Conservation (phyloP, 2,329 filamentous ascomycete genomes). For the Xylariaceae sp. region DNA sequence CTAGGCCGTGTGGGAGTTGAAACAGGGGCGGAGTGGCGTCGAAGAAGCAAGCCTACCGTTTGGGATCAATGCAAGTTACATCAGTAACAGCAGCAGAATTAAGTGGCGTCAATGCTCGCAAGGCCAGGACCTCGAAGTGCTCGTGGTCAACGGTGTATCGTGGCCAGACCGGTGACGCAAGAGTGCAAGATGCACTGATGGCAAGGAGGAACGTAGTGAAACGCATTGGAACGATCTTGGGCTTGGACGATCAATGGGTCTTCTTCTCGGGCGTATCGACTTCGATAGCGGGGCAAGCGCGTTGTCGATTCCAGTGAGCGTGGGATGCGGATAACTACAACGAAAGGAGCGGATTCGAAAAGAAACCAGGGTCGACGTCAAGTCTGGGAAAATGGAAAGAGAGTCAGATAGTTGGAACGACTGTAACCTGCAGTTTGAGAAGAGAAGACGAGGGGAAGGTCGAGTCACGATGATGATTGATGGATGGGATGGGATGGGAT, state of each 20-base stretch:
- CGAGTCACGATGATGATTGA: not conserved
- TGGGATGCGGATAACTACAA: not conserved
- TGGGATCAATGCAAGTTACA: slow-evolving; percentile 38
- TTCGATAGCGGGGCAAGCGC: not conserved
- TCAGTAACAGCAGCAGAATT: slow-evolving; percentile 39
- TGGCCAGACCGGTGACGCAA: slow-evolving; percentile 35
- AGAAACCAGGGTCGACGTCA: slow-evolving; percentile 22
- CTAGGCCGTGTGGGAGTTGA: not conserved
- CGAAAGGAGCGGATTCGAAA: slow-evolving; percentile 7
- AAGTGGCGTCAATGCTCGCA: slow-evolving; percentile 36
- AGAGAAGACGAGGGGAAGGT: slow-evolving; percentile 6
- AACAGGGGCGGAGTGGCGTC: not conserved
- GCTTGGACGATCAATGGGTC: not conserved
- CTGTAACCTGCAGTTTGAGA: slow-evolving; percentile 20
- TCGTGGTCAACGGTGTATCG: slow-evolving; percentile 38
- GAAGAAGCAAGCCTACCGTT: slow-evolving; percentile 34
- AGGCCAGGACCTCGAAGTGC: slow-evolving; percentile 41
- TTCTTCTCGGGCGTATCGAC: not conserved
- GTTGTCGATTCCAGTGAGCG: not conserved
- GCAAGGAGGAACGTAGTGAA: slow-evolving; percentile 28
- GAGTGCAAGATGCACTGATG: slow-evolving; percentile 29
- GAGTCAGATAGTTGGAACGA: slow-evolving; percentile 3
- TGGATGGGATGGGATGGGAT: not conserved
- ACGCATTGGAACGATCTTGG: slow-evolving; percentile 15
- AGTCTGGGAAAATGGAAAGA: slow-evolving; percentile 15